phyloP scores from a whole-genome alignment of 805 yeast genomes.

The Starmerella roubikii region DNA sequence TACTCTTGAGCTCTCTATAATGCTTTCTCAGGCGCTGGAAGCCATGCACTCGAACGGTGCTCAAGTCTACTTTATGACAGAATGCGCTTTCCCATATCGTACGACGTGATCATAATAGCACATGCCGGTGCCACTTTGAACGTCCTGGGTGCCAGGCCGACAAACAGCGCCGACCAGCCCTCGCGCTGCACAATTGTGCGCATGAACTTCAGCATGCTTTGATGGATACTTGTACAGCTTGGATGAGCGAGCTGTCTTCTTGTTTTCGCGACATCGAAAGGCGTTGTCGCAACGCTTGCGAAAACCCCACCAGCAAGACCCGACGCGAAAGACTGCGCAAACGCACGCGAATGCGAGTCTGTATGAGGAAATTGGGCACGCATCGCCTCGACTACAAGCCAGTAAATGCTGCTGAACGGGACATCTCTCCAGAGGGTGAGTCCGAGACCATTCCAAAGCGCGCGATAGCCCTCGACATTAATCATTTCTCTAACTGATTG shows the following conservation, averaged over 20 bases:
- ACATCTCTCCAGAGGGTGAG: slow-evolving; percentile 94
- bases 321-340: slow-evolving; percentile 41
- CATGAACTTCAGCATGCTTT: slow-evolving; percentile 57
- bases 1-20: too few species aligned
- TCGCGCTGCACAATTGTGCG: slow-evolving; percentile 50
- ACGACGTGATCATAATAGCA: slow-evolving; percentile 95
- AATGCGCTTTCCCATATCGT: slow-evolving; percentile 73
- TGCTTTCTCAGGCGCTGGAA: too few species aligned
- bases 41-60: too few species aligned
- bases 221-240: slow-evolving; percentile 18
- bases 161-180: slow-evolving; percentile 73
- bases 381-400: slow-evolving; percentile 67
- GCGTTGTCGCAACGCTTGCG: slow-evolving; percentile 82
- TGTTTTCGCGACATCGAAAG: slow-evolving; percentile 96
- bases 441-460: slow-evolving; percentile 72
- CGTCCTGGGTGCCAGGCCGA: slow-evolving; percentile 75
- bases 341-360: slow-evolving; percentile 18
- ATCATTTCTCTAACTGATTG: slow-evolving; percentile 43
- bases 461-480: slow-evolving; percentile 39
- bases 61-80: slow-evolving; percentile 16
- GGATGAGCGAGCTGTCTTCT: slow-evolving; percentile 57
- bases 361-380: slow-evolving; percentile 6
- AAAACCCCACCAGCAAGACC: slow-evolving; percentile 75
- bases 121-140: slow-evolving; percentile 92
- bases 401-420: slow-evolving; percentile 89